Percentiles rank a stretch among this genome's conserved stretches.
Conservation (phyloP, 768 basidiomycete species). For the Pulveroboletus sp. region DNA sequence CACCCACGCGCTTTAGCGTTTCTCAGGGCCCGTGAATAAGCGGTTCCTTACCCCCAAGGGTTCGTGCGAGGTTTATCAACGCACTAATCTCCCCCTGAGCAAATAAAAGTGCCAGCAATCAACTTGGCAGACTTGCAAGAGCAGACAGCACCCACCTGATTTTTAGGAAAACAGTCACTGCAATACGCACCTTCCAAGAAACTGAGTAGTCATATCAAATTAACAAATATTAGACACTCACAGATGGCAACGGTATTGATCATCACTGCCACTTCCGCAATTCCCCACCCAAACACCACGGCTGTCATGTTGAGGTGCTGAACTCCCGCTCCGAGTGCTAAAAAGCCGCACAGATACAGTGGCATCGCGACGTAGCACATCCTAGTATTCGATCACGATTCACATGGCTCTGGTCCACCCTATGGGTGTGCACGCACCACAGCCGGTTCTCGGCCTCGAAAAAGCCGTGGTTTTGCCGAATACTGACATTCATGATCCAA, state of each 20-base stretch:
- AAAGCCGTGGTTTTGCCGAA: slow-evolving; percentile 45
- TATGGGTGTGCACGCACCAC: slow-evolving; percentile 26
- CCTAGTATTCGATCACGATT: slow-evolving; percentile 13
- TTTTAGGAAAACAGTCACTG: slow-evolving; percentile 36
- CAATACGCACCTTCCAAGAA: slow-evolving; percentile 33
- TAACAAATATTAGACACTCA: slow-evolving; percentile 8
- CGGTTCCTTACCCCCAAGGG: slow-evolving; percentile 24
- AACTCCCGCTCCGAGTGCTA: slow-evolving; percentile 37
- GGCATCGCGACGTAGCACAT: slow-evolving; percentile 38
- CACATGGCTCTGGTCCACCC: too few relatives aligned
- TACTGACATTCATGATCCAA: slow-evolving; percentile 39
- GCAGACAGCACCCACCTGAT: slow-evolving; percentile 16
- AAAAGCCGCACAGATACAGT: slow-evolving; percentile 39
- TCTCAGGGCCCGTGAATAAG: neutral
- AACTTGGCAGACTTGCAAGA: neutral
- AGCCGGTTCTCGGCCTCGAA: slow-evolving; percentile 49
- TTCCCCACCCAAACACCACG: slow-evolving; percentile 41
- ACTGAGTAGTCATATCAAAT: neutral
- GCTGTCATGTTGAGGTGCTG: slow-evolving; percentile 28
- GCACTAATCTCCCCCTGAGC: slow-evolving; percentile 40
- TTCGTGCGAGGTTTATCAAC: slow-evolving; percentile 39
- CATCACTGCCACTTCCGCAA: slow-evolving; percentile 35
- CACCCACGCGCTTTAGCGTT: neutral
- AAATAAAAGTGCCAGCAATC: neutral
- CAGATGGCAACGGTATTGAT: slow-evolving; percentile 40